Percentiles rank a stretch among this genome's conserved stretches.
Conservation (phyloP, 1,284 basidiomycete species). For the Ustilago esculenta region DNA sequence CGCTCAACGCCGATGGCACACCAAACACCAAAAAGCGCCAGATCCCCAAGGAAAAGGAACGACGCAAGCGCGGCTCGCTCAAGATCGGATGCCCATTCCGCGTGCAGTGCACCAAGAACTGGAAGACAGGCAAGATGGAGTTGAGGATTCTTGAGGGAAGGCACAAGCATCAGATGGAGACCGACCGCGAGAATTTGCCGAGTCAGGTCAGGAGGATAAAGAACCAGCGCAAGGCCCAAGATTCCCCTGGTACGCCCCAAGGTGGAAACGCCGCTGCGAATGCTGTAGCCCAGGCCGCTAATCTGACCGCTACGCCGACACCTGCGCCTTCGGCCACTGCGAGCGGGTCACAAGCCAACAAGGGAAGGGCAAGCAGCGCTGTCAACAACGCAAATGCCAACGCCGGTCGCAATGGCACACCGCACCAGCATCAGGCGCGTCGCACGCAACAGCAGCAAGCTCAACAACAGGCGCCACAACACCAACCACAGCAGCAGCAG, state of each 20-base stretch:
- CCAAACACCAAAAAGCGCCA: slow-evolving; percentile 46
- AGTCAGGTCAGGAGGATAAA: slow-evolving; percentile 42
- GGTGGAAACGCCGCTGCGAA: slow-evolving; percentile 34
- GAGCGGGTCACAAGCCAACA: slow-evolving; percentile 1
- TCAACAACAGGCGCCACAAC: background rate
- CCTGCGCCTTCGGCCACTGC: background rate
- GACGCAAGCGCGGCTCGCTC: slow-evolving; percentile 41
- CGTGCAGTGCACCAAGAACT: slow-evolving; percentile 49
- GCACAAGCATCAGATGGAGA: slow-evolving; percentile 50
- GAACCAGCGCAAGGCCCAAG: slow-evolving; percentile 28
- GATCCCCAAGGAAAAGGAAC: slow-evolving; percentile 48
- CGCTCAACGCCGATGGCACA: slow-evolving; percentile 41
- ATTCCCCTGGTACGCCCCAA: slow-evolving; percentile 12
- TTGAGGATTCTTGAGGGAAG: slow-evolving; percentile 41
- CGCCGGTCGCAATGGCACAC: slow-evolving; percentile 1
- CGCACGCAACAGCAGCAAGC: slow-evolving; percentile 3
- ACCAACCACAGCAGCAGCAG: slow-evolving; percentile 7
- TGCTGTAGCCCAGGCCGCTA: slow-evolving; percentile 38
- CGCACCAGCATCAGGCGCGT: background rate
- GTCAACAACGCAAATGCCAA: slow-evolving; percentile 2
- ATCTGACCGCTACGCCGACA: slow-evolving; percentile 20
- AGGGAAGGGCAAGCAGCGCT: slow-evolving; percentile 1
- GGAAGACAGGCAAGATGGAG: slow-evolving; percentile 51
- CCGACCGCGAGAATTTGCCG: slow-evolving; percentile 38
- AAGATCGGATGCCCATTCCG: slow-evolving; percentile 51